Evolutionary conservation across 1,284 basidiomycete genomes (phyloP).

Genomic region (Macrocybe sp.): DNA sequence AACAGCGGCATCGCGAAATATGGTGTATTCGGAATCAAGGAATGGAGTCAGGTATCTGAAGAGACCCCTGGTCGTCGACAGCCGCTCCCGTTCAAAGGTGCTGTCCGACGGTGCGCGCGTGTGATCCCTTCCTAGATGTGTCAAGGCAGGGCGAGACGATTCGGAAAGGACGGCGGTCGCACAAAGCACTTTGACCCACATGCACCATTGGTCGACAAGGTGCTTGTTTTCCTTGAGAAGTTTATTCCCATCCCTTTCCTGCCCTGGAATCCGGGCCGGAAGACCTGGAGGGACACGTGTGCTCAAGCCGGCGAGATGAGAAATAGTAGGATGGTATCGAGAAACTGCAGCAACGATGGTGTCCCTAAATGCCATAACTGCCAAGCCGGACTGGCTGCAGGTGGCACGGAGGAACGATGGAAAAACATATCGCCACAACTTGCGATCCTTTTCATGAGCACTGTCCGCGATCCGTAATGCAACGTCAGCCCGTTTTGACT

Average conservation of each 20-base stretch:
- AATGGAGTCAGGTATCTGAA: slow-evolving; percentile 87
- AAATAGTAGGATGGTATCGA: slow-evolving; percentile 64
- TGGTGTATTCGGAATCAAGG: slow-evolving; percentile 79
- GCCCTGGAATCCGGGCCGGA: slow-evolving; percentile 31
- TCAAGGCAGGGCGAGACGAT: slow-evolving; percentile 43
- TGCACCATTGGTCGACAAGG: slow-evolving; percentile 82
- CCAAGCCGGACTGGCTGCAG: slow-evolving; percentile 40
- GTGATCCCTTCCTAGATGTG: slow-evolving; percentile 62
- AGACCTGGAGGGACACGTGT: slow-evolving; percentile 42
- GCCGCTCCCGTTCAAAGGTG: slow-evolving; percentile 68
- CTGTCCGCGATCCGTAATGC: slow-evolving; percentile 66
- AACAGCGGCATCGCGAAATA: slow-evolving; percentile 84
- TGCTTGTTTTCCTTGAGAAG: slow-evolving; percentile 58
- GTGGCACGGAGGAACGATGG: slow-evolving; percentile 56
- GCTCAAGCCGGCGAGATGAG: slow-evolving; percentile 62
- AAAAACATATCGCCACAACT: slow-evolving; percentile 68
- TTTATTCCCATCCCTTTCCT: slow-evolving; percentile 47
- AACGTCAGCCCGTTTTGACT: slow-evolving; percentile 46
- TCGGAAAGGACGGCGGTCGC: slow-evolving; percentile 74
- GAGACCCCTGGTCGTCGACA: slow-evolving; percentile 75
- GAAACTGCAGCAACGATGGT: slow-evolving; percentile 59
- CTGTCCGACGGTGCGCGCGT: slow-evolving; percentile 68
- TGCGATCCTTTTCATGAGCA: slow-evolving; percentile 54
- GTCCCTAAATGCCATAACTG: slow-evolving; percentile 52
- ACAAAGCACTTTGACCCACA: slow-evolving; percentile 82